Base-by-base conservation (phyloP, 2,329 filamentous ascomycete genomes). In the Fusarium anthophilum region DNA sequence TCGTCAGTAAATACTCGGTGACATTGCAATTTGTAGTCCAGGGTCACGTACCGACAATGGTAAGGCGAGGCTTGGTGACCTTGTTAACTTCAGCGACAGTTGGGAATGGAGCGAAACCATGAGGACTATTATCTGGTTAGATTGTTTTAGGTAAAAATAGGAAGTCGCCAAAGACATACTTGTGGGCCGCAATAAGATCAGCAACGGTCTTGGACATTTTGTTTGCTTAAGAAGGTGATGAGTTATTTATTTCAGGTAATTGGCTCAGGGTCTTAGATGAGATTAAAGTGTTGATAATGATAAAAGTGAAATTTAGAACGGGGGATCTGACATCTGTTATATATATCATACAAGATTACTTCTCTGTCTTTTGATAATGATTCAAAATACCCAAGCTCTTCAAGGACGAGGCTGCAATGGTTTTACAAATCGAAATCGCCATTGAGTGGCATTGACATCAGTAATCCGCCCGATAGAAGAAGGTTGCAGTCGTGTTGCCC, bases 381-480 rank as follows among this genome's bases (percentile, higher is more conserved):
- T n/a, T n/a, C n/a, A n/a, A n/a, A n/a, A n/a, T n/a, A n/a, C n/a
- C n/a, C n/a, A n/a, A n/a, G n/a, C n/a, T n/a, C n/a, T n/a, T n/a
- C n/a, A n/a, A n/a, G n/a, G n/a, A n/a, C n/a, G n/a, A n/a, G n/a
- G n/a, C n/a, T n/a, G n/a, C n/a, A n/a, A n/a, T n/a, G n/a, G n/a
- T n/a, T 37, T 37, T 37, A 37, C 32, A 37, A 53, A 26, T 53
- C 50, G 0, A 4, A 8, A 4, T 15, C 9, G 12, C 22, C n/a
- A 0, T 53, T 1, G 4, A 20, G 17, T 15, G 0, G 18, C 5
- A 22, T 7, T 2, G 0, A 15, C 8, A 14, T 47, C 12, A 28
- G 44, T 47, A 47, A 47, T 47, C 24, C 18, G 24, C 24, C 13
- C 24, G 18, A 20, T 3, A 47, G 8, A 20, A 20, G 24, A 20